These are phyloP conservation scores for Smallanthus sonchifolius DNA, from an alignment of 129 eudicot species.

Conservation along the genomic window DNA sequence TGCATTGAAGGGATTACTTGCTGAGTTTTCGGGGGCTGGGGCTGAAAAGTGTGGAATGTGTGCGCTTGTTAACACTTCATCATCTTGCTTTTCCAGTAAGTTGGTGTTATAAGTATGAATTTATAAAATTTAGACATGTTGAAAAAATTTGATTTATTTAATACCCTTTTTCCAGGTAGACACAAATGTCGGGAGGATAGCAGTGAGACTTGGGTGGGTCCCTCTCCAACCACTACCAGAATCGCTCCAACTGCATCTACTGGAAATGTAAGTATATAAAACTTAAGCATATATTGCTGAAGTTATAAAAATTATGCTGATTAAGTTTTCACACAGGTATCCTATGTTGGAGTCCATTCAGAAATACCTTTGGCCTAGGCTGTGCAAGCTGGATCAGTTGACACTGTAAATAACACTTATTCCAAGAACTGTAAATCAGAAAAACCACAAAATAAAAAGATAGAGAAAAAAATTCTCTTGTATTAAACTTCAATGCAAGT, in stretches of 20 bases:
- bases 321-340: slow-evolving; percentile 48
- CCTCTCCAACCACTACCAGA: slow-evolving; percentile 98
- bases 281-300: not conserved
- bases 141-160: not conserved
- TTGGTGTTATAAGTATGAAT: not conserved
- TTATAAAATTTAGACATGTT: not conserved
- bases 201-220: slow-evolving; percentile 98
- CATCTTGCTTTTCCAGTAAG: slow-evolving; percentile 98
- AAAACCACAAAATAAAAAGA: not conserved
- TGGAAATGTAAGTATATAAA: slow-evolving; percentile 64
- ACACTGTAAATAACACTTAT: slow-evolving; percentile 58
- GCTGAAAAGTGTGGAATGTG: slow-evolving; percentile 94
- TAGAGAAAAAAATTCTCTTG: not conserved
- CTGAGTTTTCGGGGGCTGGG: slow-evolving; percentile 86
- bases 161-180: slow-evolving; percentile 58
- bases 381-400: slow-evolving; percentile 89
- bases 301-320: not conserved
- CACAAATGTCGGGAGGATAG: slow-evolving; percentile 91
- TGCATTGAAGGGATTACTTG: slow-evolving; percentile 63
- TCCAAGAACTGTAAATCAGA: slow-evolving; percentile 3
- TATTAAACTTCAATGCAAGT: not conserved
- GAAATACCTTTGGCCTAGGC: slow-evolving; percentile 93
- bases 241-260: slow-evolving; percentile 78
- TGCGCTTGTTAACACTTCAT: slow-evolving; percentile 88
- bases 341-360: slow-evolving; percentile 87